A percentile compares a stretch with the other conserved stretches of the same genome.
These are phyloP conservation scores for Pyricularia sp. DNA, from an alignment of 2,329 filamentous ascomycete genomes.

Conservation along the genomic window DNA sequence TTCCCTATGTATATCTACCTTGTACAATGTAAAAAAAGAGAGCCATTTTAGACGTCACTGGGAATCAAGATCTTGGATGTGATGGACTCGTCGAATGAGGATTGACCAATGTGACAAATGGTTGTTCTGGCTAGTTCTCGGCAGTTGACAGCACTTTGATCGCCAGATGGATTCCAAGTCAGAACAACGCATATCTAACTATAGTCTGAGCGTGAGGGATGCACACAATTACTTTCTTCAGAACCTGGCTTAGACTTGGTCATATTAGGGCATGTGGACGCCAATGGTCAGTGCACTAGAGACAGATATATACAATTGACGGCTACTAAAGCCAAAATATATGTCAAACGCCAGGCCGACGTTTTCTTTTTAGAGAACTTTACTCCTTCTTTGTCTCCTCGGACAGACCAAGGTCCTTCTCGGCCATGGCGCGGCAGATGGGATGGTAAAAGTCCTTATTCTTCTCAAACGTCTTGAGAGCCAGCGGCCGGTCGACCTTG, in stretches of 20 bases:
- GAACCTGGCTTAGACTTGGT: neutral
- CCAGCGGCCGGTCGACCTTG: conserved; percentile 63
- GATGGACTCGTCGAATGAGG: neutral
- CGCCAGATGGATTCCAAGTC: neutral
- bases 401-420: conserved; percentile 62
- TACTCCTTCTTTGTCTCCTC: conserved; percentile 8
- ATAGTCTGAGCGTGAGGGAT: neutral
- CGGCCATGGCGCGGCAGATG: conserved; percentile 77
- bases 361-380: neutral
- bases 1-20: neutral
- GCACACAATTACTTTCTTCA: neutral
- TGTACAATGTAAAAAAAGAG: neutral
- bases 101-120: neutral
- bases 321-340: neutral
- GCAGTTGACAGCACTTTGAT: neutral
- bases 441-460: conserved; percentile 93
- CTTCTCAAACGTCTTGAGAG: conserved; percentile 74
- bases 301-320: neutral
- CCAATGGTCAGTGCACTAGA: neutral
- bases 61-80: neutral
- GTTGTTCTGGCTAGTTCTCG: neutral
- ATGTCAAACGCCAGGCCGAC: neutral
- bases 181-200: neutral
- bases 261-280: neutral
- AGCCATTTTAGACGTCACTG: neutral